Conservation (phyloP, 192 early-diverging fungal species). For the Coemansia sp. region DNA sequence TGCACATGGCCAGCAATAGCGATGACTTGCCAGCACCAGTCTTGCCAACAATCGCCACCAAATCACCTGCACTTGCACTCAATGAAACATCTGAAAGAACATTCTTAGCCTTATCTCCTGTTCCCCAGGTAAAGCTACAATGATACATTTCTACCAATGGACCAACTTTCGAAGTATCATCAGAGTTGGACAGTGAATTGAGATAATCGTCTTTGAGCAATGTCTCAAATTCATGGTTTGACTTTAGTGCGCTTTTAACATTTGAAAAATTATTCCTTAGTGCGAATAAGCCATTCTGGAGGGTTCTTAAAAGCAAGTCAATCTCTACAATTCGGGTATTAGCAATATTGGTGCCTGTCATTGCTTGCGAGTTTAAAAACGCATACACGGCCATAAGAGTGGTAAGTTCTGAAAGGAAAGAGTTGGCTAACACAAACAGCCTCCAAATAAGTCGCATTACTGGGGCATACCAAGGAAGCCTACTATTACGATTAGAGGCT, state of each 20-base stretch:
- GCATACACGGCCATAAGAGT: constrained; percentile 13
- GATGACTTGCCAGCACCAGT: constrained; percentile 68
- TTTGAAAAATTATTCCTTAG: background rate
- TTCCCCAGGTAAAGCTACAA: constrained; percentile 24
- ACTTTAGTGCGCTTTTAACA: background rate
- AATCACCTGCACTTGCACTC: constrained; percentile 24
- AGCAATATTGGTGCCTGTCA: background rate
- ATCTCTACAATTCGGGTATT: constrained; percentile 30
- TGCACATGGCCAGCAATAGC: constrained; percentile 62
- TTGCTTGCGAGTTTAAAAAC: background rate
- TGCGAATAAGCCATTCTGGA: constrained; percentile 5
- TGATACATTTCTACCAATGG: constrained; percentile 9
- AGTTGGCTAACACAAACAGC: background rate
- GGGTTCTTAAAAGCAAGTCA: background rate
- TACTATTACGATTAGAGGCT: background rate
- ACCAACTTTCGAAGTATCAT: background rate
- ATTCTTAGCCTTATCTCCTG: background rate
- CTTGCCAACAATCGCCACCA: constrained; percentile 63
- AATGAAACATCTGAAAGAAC: constrained; percentile 19
- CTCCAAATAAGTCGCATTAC: constrained; percentile 14
- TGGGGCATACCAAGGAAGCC: constrained; percentile 40
- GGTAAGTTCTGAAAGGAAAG: constrained; percentile 1
- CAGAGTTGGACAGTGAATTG: constrained; percentile 9
- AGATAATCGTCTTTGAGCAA: constrained; percentile 27
- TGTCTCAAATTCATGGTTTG: constrained; percentile 20